Evolutionary conservation across 768 basidiomycete species (phyloP).

Genomic region (Myochromella boudieri): DNA sequence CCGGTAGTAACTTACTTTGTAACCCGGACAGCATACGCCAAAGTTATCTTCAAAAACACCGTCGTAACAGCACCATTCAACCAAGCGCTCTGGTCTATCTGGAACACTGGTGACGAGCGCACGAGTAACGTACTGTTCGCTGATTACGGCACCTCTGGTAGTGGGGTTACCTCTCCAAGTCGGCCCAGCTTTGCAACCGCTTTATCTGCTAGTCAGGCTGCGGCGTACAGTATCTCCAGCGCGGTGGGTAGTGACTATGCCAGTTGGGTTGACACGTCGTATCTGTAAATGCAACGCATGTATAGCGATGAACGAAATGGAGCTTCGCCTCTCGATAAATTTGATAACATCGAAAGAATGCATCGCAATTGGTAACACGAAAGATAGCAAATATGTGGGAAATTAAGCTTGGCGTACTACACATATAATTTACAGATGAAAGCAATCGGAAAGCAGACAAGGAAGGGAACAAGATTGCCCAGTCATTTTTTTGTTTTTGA

Average conservation of each 20-base stretch:
- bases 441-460: background rate
- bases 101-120: constrained; percentile 34
- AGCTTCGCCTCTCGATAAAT: too few species aligned
- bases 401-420: too few species aligned
- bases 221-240: constrained; percentile 39
- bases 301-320: too few species aligned
- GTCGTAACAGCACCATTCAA: constrained; percentile 39
- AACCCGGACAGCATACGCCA: constrained; percentile 38
- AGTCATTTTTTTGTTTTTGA: constrained; percentile 40
- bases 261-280: constrained; percentile 44
- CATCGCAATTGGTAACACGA: too few species aligned
- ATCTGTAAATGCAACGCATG: constrained; percentile 19
- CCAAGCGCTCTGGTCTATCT: constrained; percentile 44
- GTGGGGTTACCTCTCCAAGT: constrained; percentile 32
- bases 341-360: too few species aligned
- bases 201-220: constrained; percentile 35
- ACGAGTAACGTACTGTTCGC: constrained; percentile 47
- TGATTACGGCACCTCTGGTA: constrained; percentile 45
- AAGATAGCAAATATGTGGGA: too few species aligned
- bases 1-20: too few species aligned
- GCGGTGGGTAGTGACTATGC: constrained; percentile 46
- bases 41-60: constrained; percentile 51
- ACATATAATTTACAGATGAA: constrained; percentile 14
- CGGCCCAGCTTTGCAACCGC: constrained; percentile 41
- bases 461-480: background rate